Evolutionary conservation across 257 asterid genomes (phyloP).

Genomic region (Nicotiana benthamiana): DNA sequence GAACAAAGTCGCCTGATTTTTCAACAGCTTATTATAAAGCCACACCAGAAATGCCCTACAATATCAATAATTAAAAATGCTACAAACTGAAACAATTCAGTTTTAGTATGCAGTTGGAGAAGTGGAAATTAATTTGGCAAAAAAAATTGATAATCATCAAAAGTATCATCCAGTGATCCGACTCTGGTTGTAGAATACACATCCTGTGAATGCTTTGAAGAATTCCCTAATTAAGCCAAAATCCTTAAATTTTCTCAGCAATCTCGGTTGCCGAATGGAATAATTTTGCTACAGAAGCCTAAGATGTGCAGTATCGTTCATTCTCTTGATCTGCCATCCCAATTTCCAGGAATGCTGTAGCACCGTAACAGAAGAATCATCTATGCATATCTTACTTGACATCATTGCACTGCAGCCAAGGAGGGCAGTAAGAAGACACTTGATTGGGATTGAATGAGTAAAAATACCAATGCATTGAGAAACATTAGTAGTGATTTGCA

Average conservation of each 20-base stretch:
- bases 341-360: conserved; percentile 79
- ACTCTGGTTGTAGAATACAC: not conserved
- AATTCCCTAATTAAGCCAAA: not conserved
- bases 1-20: not conserved
- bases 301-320: conserved; percentile 88
- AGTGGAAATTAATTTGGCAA: conserved; percentile 12
- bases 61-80: conserved; percentile 14
- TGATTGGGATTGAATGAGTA: conserved; percentile 74
- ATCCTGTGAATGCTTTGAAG: not conserved
- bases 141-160: conserved; percentile 11
- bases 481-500: conserved; percentile 30
- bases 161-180: not conserved
- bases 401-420: conserved; percentile 76
- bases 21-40: not conserved
- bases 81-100: conserved; percentile 32
- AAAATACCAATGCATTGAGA: conserved; percentile 67
- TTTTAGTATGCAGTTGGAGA: conserved; percentile 1
- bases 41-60: not conserved
- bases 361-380: conserved; percentile 84
- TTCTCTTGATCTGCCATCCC: conserved; percentile 91
- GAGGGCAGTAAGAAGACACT: conserved; percentile 72
- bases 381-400: conserved; percentile 70
- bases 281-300: conserved; percentile 58
- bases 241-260: not conserved
- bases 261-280: not conserved